These are phyloP conservation scores for Zymoseptoria passerinii DNA, from an alignment of 2,329 filamentous ascomycete genomes.

Conservation along the genomic window DNA sequence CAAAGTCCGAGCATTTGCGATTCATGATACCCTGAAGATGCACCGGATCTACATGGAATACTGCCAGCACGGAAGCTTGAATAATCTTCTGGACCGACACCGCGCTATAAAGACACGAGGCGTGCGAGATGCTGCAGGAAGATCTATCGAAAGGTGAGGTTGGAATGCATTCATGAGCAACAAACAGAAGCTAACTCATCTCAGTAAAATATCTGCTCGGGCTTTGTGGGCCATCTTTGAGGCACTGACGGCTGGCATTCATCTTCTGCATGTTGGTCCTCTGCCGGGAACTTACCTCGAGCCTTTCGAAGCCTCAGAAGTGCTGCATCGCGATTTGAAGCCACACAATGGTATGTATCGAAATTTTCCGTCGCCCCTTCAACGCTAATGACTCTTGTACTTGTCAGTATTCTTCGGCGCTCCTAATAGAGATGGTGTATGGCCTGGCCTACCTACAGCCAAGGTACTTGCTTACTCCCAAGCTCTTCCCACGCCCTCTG, in stretches of 20 bases:
- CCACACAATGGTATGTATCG: neutral
- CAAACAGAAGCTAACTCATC: neutral
- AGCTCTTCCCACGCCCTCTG: neutral
- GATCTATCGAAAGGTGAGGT: neutral
- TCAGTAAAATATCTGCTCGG: neutral
- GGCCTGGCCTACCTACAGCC: neutral
- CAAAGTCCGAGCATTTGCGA: neutral
- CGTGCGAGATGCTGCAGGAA: neutral
- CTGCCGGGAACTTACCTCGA: neutral
- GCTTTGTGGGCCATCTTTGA: neutral
- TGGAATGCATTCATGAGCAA: no score
- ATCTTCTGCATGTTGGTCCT: neutral
- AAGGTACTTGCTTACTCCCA: neutral
- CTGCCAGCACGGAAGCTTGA: neutral
- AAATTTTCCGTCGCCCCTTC: neutral
- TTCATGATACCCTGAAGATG: conserved; percentile 4
- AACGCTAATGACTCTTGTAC: neutral
- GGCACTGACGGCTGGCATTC: neutral
- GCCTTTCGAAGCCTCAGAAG: neutral
- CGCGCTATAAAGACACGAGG: neutral
- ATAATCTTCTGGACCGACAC: neutral
- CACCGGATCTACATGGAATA: conserved; percentile 1
- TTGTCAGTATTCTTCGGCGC: neutral
- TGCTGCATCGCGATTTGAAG: neutral
- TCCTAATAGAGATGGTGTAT: neutral